These are phyloP conservation scores for Naganishia randhawae DNA, from an alignment of 768 basidiomycete species.

Conservation along the genomic window DNA sequence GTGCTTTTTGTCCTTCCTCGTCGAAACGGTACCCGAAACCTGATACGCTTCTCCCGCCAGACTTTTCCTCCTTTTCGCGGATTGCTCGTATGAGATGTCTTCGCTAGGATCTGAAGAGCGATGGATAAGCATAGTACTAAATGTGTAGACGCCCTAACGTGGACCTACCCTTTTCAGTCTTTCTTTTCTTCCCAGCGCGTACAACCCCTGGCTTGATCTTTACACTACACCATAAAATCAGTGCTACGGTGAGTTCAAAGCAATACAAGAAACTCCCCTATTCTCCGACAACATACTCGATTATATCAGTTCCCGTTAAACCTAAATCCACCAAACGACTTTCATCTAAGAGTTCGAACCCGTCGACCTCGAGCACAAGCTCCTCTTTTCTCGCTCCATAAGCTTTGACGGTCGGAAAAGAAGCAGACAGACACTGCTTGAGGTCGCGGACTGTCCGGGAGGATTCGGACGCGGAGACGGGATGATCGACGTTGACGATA, in stretches of 20 bases:
- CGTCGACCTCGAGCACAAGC: slow-evolving; percentile 24
- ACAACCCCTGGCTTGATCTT: slow-evolving; percentile 12
- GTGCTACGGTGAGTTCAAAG: neutral
- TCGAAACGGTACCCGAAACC: neutral
- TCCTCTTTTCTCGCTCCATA: slow-evolving; percentile 8
- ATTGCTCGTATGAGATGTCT: neutral
- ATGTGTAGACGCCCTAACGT: neutral
- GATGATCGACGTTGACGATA: neutral
- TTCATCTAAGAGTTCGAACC: slow-evolving; percentile 28
- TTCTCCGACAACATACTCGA: slow-evolving; percentile 14
- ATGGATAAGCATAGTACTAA: neutral
- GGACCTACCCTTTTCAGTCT: neutral
- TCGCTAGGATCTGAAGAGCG: neutral
- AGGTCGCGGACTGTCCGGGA: slow-evolving; percentile 10
- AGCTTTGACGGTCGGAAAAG: slow-evolving; percentile 8
- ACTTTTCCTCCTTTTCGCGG: neutral
- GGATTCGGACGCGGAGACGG: neutral
- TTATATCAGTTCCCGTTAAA: slow-evolving; percentile 21
- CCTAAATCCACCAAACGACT: slow-evolving; percentile 13
- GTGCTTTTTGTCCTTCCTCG: neutral
- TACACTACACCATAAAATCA: neutral
- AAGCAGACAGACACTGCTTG: neutral
- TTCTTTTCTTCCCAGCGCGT: slow-evolving; percentile 12
- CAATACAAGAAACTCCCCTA: neutral
- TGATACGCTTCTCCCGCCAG: neutral